Evolutionary conservation across 768 basidiomycete species (phyloP).

Genomic region (Tylopilus sp.): DNA sequence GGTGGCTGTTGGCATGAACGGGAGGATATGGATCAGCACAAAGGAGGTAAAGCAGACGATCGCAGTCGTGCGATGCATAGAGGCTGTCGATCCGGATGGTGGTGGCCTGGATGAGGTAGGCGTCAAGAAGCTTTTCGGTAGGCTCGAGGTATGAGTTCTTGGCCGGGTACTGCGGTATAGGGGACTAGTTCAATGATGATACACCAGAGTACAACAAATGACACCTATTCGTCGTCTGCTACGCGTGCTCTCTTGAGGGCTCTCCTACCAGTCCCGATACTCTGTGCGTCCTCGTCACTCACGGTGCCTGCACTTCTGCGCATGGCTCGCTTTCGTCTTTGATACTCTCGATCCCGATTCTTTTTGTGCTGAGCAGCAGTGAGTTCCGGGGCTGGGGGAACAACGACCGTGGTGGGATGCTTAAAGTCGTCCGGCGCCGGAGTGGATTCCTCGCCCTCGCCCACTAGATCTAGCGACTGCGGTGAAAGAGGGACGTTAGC

Average conservation of each 20-base stretch:
- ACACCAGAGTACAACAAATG: constrained; percentile 7
- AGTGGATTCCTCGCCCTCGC: constrained; percentile 61
- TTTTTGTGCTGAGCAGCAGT: constrained; percentile 74
- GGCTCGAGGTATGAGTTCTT: constrained; percentile 37
- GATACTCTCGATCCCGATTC: constrained; percentile 76
- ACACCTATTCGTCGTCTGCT: constrained; percentile 58
- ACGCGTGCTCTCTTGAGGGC: constrained; percentile 67
- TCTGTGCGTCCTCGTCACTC: constrained; percentile 68
- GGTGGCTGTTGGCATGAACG: constrained; percentile 86
- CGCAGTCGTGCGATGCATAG: constrained; percentile 72
- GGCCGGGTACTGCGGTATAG: neutral
- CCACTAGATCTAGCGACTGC: constrained; percentile 72
- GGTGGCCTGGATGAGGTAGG: constrained; percentile 54
- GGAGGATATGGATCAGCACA: constrained; percentile 84
- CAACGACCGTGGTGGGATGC: constrained; percentile 72
- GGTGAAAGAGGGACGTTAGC: constrained; percentile 6
- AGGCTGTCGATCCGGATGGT: constrained; percentile 75
- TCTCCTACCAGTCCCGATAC: constrained; percentile 47
- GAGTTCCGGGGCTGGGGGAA: constrained; percentile 73
- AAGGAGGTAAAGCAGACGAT: constrained; percentile 74
- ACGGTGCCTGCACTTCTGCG: constrained; percentile 62
- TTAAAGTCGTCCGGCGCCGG: constrained; percentile 65
- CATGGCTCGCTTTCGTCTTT: constrained; percentile 68
- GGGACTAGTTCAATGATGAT: neutral
- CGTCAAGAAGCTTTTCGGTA: constrained; percentile 51